Base-by-base conservation (phyloP, 2,329 filamentous ascomycete genomes). In the Penicillium sp. region DNA sequence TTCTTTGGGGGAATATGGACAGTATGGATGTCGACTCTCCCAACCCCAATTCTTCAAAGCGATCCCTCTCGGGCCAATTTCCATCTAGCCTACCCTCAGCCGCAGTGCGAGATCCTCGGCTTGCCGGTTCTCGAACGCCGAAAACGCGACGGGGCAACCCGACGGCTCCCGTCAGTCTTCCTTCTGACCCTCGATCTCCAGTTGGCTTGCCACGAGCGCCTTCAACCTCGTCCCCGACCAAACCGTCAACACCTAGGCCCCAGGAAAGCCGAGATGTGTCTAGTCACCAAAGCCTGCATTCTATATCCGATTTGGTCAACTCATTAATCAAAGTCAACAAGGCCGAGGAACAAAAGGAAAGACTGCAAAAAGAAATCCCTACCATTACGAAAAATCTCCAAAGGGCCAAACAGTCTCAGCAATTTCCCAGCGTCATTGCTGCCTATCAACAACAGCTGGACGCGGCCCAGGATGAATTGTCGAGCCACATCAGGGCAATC, bases 331-430 rank as follows among this genome's bases (percentile, higher is more conserved):
- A 40, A 33, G 16, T 27, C 16, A 36, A 33, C 8, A 61, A 59
- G 27, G 46, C 64, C 7, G 59, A 66, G 8, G 54, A 65, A 2
- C 57, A 60, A 30, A 63, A 53, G 40, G 53, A 57, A 9, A 63
- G 58, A 22, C 43, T 68, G 6, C 54, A 66, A 16, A 61, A 58
- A 19, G 64, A 59, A 30, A 57, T 66, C 14, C 63, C 68, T 0
- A 60, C 62, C 4, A 54, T 78, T 5, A 65, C 70, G 13, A 59
- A 70, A 33, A 62, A 72, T 38, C 28, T 78, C 4, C 58, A 57
- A 61, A 56, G 55, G 57, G 64, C 14, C 53, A 49, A 34, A 31
- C 34, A 16, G 48, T 57, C 4, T 30, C 41, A 49, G 8, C 52
- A 48, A 14, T 68, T 64, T 37, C 60, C 64, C 3, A 61, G 64